Evolutionary conservation across 352 stramenopile genomes (phyloP).

Genomic region (Phytophthora agathidicida): DNA sequence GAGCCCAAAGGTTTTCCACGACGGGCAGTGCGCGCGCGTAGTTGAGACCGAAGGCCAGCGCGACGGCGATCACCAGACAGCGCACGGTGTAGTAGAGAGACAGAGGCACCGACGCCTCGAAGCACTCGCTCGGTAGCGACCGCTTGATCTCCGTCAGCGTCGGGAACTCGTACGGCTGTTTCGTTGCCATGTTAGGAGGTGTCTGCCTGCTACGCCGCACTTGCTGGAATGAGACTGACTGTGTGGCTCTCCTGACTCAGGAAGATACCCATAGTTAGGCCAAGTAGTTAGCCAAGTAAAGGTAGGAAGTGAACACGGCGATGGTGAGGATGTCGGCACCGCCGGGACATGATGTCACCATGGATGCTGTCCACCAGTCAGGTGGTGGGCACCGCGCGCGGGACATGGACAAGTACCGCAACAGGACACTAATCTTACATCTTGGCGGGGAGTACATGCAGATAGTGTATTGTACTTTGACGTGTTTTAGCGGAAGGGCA

Average conservation of each 20-base stretch:
- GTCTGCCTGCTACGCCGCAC: slow-evolving; percentile 12
- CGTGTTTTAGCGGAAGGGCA: slow-evolving; percentile 53
- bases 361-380: slow-evolving; percentile 13
- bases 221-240: slow-evolving; percentile 26
- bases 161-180: slow-evolving; percentile 63
- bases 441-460: too few relatives aligned
- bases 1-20: slow-evolving; percentile 34
- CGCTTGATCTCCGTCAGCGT: slow-evolving; percentile 85
- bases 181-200: slow-evolving; percentile 31
- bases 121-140: slow-evolving; percentile 68
- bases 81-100: slow-evolving; percentile 81
- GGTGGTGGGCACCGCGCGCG: slow-evolving; percentile 1
- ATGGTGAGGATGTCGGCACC: slow-evolving; percentile 28
- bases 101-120: slow-evolving; percentile 70
- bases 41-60: slow-evolving; percentile 50
- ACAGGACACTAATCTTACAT: too few relatives aligned
- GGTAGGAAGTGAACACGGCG: too few relatives aligned
- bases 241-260: slow-evolving; percentile 23
- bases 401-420: not conserved
- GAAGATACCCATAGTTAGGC: slow-evolving; percentile 21
- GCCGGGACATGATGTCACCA: slow-evolving; percentile 22
- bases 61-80: slow-evolving; percentile 50
- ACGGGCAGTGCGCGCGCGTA: slow-evolving; percentile 48
- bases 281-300: too few relatives aligned
- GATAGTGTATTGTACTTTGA: slow-evolving; percentile 18